phyloP scores from a whole-genome alignment of 768 basidiomycete genomes.

The Hygrophoropsis aurantiaca region DNA sequence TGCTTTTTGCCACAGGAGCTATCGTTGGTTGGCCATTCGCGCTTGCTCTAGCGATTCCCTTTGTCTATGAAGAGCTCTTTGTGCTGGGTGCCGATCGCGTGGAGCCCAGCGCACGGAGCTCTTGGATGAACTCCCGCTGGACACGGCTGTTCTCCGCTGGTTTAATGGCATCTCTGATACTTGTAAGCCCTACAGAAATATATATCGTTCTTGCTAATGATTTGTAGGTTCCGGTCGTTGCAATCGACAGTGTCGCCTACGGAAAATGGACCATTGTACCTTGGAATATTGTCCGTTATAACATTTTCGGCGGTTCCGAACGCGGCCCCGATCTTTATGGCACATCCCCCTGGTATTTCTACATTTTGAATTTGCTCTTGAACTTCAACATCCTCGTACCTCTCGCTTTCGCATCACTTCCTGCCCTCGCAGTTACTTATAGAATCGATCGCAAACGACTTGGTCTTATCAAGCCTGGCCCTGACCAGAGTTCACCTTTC shows the following conservation, averaged over 20 bases:
- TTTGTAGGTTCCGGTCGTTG: constrained; percentile 75
- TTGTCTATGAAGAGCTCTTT: constrained; percentile 88
- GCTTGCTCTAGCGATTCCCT: constrained; percentile 84
- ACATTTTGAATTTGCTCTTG: constrained; percentile 83
- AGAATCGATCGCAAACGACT: constrained; percentile 75
- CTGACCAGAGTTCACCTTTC: constrained; percentile 76
- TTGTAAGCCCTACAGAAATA: constrained; percentile 44
- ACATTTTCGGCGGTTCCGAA: constrained; percentile 77
- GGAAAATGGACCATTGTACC: constrained; percentile 77
- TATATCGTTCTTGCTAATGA: not conserved
- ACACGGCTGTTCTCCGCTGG: constrained; percentile 54
- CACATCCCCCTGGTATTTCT: constrained; percentile 84
- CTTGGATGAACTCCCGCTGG: constrained; percentile 67
- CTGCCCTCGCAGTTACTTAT: constrained; percentile 74
- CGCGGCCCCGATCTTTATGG: constrained; percentile 94
- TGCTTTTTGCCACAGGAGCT: constrained; percentile 76
- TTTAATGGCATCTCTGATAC: constrained; percentile 55
- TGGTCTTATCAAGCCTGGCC: constrained; percentile 47
- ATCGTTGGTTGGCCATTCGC: constrained; percentile 97
- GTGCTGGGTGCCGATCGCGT: constrained; percentile 70
- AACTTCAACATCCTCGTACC: constrained; percentile 91
- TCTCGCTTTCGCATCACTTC: constrained; percentile 79
- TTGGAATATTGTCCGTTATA: constrained; percentile 93
- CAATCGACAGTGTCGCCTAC: constrained; percentile 85
- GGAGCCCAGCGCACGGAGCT: constrained; percentile 36